phyloP scores from a whole-genome alignment of 306 rosid species.

The Corylus heterophylla region DNA sequence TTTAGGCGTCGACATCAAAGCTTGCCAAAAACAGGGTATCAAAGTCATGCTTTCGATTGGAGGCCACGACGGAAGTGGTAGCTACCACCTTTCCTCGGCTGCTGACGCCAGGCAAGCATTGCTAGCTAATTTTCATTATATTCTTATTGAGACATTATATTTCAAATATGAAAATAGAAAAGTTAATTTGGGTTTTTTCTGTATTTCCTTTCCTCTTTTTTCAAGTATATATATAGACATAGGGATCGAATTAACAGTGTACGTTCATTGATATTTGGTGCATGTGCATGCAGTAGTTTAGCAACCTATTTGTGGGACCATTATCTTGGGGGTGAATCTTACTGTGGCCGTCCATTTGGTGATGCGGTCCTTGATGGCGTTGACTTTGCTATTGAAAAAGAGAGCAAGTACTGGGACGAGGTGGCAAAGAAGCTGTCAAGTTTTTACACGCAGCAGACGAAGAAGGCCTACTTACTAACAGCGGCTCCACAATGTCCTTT shows the following conservation, averaged over 20 bases:
- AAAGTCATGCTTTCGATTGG: constrained; percentile 15
- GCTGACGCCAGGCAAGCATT: neutral
- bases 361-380: constrained; percentile 17
- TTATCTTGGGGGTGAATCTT: constrained; percentile 1
- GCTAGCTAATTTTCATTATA: neutral
- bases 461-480: constrained; percentile 26
- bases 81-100: neutral
- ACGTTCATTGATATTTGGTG: neutral
- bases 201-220: no score
- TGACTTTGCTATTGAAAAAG: neutral
- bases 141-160: no score
- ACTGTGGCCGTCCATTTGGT: neutral
- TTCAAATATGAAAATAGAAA: no score
- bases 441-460: neutral
- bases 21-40: constrained; percentile 7
- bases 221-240: no score
- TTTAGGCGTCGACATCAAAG: constrained; percentile 11
- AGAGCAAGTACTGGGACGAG: constrained; percentile 1
- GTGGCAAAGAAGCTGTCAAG: neutral
- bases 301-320: constrained; percentile 8
- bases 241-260: neutral
- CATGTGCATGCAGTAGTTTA: neutral
- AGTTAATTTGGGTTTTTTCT: no score
- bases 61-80: neutral
- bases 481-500: constrained; percentile 36